Conservation (phyloP, 2,329 filamentous ascomycete genomes). For the Tolypocladium sp. region DNA sequence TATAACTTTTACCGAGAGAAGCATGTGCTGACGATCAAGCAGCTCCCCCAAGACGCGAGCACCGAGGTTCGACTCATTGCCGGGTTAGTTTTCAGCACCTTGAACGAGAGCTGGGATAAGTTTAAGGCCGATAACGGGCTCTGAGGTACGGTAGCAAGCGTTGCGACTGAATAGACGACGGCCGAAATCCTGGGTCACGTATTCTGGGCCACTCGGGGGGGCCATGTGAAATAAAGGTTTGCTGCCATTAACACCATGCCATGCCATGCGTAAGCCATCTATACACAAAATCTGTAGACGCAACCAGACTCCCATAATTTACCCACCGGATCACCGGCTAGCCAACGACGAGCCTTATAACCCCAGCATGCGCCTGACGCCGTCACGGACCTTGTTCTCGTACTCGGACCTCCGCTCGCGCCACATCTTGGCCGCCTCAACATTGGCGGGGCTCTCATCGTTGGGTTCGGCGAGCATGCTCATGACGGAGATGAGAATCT, state of each 20-base stretch:
- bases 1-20: background rate
- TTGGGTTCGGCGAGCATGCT: constrained; percentile 97
- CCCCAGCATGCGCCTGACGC: constrained; percentile 71
- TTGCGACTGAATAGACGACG: background rate
- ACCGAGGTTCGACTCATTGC: constrained; percentile 60
- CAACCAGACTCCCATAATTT: background rate
- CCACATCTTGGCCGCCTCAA: constrained; percentile 96
- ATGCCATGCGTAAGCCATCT: constrained; percentile 6
- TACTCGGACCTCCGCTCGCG: constrained; percentile 75
- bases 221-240: background rate
- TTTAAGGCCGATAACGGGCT: constrained; percentile 62
- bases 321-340: background rate
- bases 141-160: constrained; percentile 18
- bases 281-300: background rate
- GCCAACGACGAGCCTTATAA: constrained; percentile 32
- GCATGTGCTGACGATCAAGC: constrained; percentile 6
- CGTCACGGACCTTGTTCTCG: constrained; percentile 74
- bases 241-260: constrained; percentile 11
- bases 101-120: constrained; percentile 67
- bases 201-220: background rate
- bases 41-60: constrained; percentile 55
- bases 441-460: constrained; percentile 92
- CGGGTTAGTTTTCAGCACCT: constrained; percentile 54
- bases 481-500: constrained; percentile 94
- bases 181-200: background rate